Conservation (phyloP, 2,329 filamentous ascomycete species). For the Xylariales sp. region DNA sequence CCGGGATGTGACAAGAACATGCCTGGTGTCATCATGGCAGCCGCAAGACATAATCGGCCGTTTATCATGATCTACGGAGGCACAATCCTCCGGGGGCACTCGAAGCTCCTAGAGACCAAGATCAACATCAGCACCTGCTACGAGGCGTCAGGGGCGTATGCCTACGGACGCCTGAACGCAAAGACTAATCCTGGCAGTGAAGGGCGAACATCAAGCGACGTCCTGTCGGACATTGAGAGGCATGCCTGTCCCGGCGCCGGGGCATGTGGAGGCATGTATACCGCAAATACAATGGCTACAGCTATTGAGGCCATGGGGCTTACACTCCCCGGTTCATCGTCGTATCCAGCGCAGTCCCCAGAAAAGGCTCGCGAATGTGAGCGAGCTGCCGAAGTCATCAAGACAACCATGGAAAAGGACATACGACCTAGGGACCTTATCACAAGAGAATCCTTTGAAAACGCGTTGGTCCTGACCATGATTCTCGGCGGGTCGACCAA, state of each 20-base stretch:
- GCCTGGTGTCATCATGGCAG: conserved; percentile 85
- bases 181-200: conserved; percentile 56
- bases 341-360: conserved; percentile 73
- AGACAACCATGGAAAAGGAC: conserved; percentile 73
- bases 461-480: conserved; percentile 87
- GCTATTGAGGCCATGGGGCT: conserved; percentile 83
- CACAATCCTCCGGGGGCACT: conserved; percentile 79
- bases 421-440: conserved; percentile 77
- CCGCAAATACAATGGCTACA: conserved; percentile 85
- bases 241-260: conserved; percentile 71
- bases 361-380: conserved; percentile 85
- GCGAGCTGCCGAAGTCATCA: conserved; percentile 74
- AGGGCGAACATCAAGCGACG: conserved; percentile 65
- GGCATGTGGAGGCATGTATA: conserved; percentile 78
- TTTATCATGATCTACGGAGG: conserved; percentile 93
- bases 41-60: conserved; percentile 81
- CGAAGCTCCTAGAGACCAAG: conserved; percentile 63
- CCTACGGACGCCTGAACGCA: conserved; percentile 69
- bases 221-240: conserved; percentile 74
- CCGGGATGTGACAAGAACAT: conserved; percentile 99
- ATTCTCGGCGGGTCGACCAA: conserved; percentile 88
- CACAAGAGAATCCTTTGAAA: conserved; percentile 77
- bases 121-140: conserved; percentile 87
- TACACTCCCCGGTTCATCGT: conserved; percentile 76
- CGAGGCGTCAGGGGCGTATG: conserved; percentile 79